These are phyloP conservation scores for Angomonas deanei DNA, from an alignment of 208 protist genomes.

Conservation along the genomic window DNA sequence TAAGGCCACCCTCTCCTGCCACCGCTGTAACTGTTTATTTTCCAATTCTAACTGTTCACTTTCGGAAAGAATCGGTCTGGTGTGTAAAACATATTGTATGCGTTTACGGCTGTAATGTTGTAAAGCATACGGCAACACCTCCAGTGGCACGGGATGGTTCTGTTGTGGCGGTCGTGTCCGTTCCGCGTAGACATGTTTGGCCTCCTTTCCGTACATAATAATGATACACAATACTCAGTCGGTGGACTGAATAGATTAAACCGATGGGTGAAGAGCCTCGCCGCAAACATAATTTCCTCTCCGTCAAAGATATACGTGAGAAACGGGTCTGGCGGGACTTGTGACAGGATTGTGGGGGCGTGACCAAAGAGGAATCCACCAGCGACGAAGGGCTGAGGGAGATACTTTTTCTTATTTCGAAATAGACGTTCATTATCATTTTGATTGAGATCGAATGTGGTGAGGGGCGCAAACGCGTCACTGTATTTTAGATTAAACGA, in stretches of 20 bases:
- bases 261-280: constrained; percentile 87
- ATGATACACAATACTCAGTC: constrained; percentile 72
- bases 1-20: too few species aligned
- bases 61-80: too few species aligned
- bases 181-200: constrained; percentile 57
- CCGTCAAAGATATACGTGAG: constrained; percentile 92
- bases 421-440: constrained; percentile 20
- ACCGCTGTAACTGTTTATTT: too few species aligned
- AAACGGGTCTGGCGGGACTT: constrained; percentile 92
- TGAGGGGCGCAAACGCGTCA: neutral
- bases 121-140: neutral
- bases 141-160: too few species aligned
- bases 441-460: constrained; percentile 3
- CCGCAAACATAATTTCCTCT: constrained; percentile 86
- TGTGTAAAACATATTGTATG: too few species aligned
- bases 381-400: constrained; percentile 80
- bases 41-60: too few species aligned
- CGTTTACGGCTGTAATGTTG: constrained; percentile 28
- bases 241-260: constrained; percentile 86
- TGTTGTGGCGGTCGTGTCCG: too few species aligned
- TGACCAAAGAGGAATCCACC: constrained; percentile 66
- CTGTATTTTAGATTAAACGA: neutral
- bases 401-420: constrained; percentile 12
- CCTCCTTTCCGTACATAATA: constrained; percentile 49
- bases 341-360: constrained; percentile 32